Evolutionary conservation across 2,329 filamentous ascomycete genomes (phyloP).

Genomic region (Chaetomiaceae sp.): DNA sequence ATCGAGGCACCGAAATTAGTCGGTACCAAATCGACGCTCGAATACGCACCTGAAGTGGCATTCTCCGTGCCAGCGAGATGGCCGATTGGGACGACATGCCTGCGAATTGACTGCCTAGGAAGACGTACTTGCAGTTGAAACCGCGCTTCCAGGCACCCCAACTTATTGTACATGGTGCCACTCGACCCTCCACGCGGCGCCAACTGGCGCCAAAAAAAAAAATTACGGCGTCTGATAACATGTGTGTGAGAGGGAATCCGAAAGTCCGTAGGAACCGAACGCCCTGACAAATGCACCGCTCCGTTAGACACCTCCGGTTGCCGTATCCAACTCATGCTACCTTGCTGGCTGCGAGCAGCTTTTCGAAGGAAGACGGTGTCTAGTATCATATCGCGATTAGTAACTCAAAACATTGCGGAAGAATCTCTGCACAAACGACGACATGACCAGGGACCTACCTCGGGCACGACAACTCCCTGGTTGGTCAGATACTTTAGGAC

Average conservation of each 20-base stretch:
- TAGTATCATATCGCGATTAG: too few species aligned
- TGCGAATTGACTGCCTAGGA: background rate
- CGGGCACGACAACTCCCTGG: conserved; percentile 45
- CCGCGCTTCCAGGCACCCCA: too few species aligned
- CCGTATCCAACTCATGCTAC: conserved; percentile 1
- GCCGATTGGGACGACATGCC: too few species aligned
- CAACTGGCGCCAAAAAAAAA: background rate
- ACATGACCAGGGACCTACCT: conserved; percentile 31
- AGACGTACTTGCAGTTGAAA: conserved; percentile 2
- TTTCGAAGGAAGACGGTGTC: conserved; percentile 8
- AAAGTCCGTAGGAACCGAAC: conserved; percentile 14
- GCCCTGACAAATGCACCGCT: conserved; percentile 12
- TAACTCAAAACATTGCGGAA: too few species aligned
- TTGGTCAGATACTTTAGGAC: conserved; percentile 60
- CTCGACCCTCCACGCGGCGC: background rate
- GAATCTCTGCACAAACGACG: too few species aligned
- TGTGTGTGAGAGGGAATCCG: conserved; percentile 4
- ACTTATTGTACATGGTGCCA: conserved; percentile 2
- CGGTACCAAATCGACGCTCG: too few species aligned
- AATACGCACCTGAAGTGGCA: too few species aligned
- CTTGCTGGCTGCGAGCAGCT: conserved; percentile 5
- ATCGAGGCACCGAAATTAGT: too few species aligned
- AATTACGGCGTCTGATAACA: background rate
- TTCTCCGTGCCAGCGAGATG: too few species aligned
- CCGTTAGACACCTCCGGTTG: background rate